Evolutionary conservation across 2,329 filamentous ascomycete genomes (phyloP).

Genomic region (Ustilaginoidea virens): DNA sequence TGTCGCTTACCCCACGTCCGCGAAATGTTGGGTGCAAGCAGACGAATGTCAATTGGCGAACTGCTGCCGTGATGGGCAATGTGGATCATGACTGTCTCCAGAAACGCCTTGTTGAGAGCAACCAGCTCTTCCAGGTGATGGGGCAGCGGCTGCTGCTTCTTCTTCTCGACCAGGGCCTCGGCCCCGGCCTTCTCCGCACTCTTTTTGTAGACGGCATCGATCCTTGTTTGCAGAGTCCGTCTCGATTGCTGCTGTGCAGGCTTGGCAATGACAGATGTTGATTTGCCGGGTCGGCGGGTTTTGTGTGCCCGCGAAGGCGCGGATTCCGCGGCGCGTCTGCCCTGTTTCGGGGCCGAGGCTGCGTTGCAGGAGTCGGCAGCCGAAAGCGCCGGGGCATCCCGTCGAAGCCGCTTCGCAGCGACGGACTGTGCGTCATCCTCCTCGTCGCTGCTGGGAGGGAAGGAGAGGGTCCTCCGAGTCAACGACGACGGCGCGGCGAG

Average conservation of each 20-base stretch:
- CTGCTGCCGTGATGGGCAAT: constrained; percentile 51
- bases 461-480: constrained; percentile 15
- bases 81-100: constrained; percentile 53
- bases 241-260: constrained; percentile 14
- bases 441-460: constrained; percentile 18
- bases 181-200: constrained; percentile 15
- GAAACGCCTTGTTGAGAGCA: constrained; percentile 48
- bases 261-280: constrained; percentile 16
- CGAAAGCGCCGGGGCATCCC: constrained; percentile 9
- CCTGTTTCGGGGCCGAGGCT: constrained; percentile 6
- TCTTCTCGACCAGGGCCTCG: no score
- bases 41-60: constrained; percentile 46
- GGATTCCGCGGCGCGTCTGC: constrained; percentile 16
- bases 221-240: constrained; percentile 18
- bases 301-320: constrained; percentile 13
- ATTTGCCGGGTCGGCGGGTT: constrained; percentile 15
- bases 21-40: constrained; percentile 46
- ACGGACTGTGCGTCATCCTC: constrained; percentile 7
- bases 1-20: constrained; percentile 58
- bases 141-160: constrained; percentile 23
- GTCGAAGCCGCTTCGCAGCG: constrained; percentile 5
- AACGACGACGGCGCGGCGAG: no score
- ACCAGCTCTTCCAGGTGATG: constrained; percentile 42
- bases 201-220: constrained; percentile 18
- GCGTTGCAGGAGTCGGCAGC: neutral